Evolutionary conservation across 148 eudicot genomes (phyloP).

Genomic region (Cornus kousa): DNA sequence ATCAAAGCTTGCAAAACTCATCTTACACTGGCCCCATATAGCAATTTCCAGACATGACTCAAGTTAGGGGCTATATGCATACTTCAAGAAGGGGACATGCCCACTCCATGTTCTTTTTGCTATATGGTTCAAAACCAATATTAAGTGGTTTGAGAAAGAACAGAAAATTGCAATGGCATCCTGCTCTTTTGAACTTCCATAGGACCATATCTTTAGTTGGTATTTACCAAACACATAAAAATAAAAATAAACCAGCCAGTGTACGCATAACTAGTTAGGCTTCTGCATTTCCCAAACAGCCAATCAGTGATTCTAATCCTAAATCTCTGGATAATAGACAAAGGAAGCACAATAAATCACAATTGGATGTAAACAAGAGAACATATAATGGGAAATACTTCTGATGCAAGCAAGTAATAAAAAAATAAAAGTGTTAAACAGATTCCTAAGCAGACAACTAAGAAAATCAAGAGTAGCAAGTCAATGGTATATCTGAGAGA

Average conservation of each 20-base stretch:
- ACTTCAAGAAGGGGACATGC: background rate
- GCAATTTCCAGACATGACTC: background rate
- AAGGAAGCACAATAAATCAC: background rate
- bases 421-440: background rate
- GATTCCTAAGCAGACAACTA: background rate
- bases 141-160: background rate
- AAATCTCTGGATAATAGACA: background rate
- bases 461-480: too few relatives aligned
- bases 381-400: background rate
- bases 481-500: background rate
- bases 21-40: background rate
- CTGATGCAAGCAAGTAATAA: background rate
- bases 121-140: background rate
- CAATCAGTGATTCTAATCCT: background rate
- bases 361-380: background rate
- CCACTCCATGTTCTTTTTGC: background rate
- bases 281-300: background rate
- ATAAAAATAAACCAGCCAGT: background rate
- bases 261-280: background rate
- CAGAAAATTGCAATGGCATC: background rate
- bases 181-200: background rate
- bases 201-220: background rate
- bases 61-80: background rate
- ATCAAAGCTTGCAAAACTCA: slow-evolving; percentile 2
- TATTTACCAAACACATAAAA: background rate